Base-by-base conservation (phyloP, 2,329 filamentous ascomycete genomes). In the Aspergillus nomiae region DNA sequence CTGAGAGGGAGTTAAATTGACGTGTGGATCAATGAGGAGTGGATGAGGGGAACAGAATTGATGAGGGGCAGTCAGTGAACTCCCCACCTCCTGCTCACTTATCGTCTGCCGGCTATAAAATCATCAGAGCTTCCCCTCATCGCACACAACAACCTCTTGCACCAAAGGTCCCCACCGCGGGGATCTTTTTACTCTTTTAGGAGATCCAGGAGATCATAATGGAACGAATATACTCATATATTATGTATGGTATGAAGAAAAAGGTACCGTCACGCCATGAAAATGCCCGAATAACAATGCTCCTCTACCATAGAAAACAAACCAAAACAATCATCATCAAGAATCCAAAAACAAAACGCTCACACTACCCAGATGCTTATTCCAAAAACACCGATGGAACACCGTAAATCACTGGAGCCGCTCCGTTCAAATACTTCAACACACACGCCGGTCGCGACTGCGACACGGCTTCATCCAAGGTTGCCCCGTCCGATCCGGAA, bases 321-420 rank as follows among this genome's bases (percentile, higher is more conserved):
- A 16, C 34, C n/a, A 32, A 58, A 48, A 55, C 6, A 38, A 53
- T 36, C 34, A 36, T 36, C 34, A 36, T 16, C 14, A 50, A 16
- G 43, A 21, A 16, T 38, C 56, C 30, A 9, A 54, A 54, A 45
- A 53, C 41, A 53, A 57, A 54, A 28, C 46, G 24, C 46, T 50
- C 24, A 9, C 14, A 8, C 38, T 41, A 51, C 4, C 26, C 48
- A n/a, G 16, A 32, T 34, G 28, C 48, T 32, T 71, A 78, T 61
- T 73, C 79, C 67, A 97, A 83, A 79, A 93, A 97, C 66, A 97
- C 92, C 34, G 65, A 62, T 10, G 95, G 95, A 74, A 99, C 90
- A 19, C 95, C 95, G 81, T 98, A 99, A 59, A 98, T 90, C 67
- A 95, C 94, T 28, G 95, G 92, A 43, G 94, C 93, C 12, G 94